These are phyloP conservation scores for Aspergillus sparsus DNA, from an alignment of 495 filamentous ascomycete species.

Conservation along the genomic window DNA sequence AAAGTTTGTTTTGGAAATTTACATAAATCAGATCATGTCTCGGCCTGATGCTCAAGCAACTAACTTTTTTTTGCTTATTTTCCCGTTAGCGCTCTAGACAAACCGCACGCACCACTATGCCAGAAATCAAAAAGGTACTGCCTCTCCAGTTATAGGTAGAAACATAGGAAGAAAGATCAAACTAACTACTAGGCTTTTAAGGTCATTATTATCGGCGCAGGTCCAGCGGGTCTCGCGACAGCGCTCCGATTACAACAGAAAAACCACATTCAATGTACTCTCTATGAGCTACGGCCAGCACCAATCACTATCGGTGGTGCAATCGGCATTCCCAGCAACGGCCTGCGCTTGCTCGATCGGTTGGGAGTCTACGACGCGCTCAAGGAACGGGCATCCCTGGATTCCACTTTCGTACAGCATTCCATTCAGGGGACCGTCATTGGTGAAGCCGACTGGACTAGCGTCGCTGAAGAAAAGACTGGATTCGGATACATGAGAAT, in stretches of 20 bases:
- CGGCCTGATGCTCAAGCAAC: too few relatives aligned
- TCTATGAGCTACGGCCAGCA: constrained; percentile 36
- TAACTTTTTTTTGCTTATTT: neutral
- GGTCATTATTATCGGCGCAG: constrained; percentile 26
- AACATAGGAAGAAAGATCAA: neutral
- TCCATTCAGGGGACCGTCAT: constrained; percentile 32
- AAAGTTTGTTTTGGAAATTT: too few relatives aligned
- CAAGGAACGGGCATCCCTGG: constrained; percentile 22
- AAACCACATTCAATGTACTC: constrained; percentile 28
- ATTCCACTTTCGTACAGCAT: constrained; percentile 28
- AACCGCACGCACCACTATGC: neutral
- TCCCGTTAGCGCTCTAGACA: neutral
- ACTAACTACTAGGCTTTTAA: neutral
- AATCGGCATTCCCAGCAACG: constrained; percentile 50
- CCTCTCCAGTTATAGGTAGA: neutral
- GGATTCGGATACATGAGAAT: constrained; percentile 42
- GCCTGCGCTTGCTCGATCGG: constrained; percentile 45
- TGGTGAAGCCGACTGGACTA: constrained; percentile 24
- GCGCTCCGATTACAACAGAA: constrained; percentile 33
- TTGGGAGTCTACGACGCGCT: constrained; percentile 39
- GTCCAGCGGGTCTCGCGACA: constrained; percentile 28
- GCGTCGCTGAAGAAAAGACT: constrained; percentile 25
- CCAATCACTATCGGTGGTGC: constrained; percentile 49
- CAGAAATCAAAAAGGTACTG: neutral
- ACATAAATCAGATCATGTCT: too few relatives aligned